A percentile compares a stretch with the other conserved stretches of the same genome.
phyloP scores from a whole-genome alignment of 2,329 filamentous ascomycete species.

The Albophoma yamanashiensis region DNA sequence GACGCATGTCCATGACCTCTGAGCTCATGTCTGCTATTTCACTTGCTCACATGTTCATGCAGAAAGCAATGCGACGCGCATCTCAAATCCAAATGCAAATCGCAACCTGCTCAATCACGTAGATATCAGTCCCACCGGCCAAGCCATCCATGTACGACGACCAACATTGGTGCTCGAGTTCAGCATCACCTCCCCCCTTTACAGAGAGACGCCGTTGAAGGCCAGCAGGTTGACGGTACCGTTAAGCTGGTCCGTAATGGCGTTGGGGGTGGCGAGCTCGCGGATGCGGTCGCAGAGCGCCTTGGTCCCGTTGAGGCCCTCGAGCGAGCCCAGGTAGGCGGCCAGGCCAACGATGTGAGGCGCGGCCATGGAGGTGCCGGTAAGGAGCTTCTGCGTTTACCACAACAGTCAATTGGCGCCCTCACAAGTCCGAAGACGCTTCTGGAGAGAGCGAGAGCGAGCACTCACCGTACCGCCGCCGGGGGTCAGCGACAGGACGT shows the following conservation, averaged over 20 bases:
- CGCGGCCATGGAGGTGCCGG: constrained; percentile 30
- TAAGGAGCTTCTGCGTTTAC: constrained; percentile 17
- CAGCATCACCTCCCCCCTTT: neutral
- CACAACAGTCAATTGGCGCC: constrained; percentile 8
- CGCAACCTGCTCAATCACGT: neutral
- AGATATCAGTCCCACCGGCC: no score
- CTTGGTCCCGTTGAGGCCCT: constrained; percentile 27
- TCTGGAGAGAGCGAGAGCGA: no score
- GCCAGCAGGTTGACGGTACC: neutral
- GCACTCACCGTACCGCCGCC: constrained; percentile 7
- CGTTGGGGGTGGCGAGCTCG: constrained; percentile 27
- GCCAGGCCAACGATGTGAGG: constrained; percentile 29
- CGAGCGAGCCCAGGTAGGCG: constrained; percentile 33
- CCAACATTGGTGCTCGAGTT: neutral
- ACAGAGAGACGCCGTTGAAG: neutral
- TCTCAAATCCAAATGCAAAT: neutral
- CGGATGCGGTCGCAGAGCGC: constrained; percentile 31
- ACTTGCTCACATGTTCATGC: neutral
- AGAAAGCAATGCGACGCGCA: neutral
- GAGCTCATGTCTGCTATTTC: neutral
- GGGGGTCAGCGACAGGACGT: constrained; percentile 30
- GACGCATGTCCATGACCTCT: neutral
- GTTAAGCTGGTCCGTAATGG: neutral
- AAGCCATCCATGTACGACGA: neutral
- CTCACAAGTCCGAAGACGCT: no score